These are phyloP conservation scores for Apiospora phragmitis DNA, from an alignment of 2,329 filamentous ascomycete genomes.

Conservation along the genomic window DNA sequence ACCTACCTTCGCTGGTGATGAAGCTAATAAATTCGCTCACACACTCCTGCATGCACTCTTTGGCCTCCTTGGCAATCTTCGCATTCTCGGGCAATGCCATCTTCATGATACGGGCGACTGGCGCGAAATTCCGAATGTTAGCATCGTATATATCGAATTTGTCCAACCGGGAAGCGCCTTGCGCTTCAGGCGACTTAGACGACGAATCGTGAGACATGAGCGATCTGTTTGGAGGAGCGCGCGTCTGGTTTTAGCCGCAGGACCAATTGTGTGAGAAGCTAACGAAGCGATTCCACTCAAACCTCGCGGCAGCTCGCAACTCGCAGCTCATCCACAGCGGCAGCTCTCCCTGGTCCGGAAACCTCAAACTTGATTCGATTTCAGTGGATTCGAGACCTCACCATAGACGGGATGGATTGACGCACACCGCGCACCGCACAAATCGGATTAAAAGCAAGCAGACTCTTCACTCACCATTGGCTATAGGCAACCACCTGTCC, in stretches of 20 bases:
- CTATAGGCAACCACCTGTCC: conserved; percentile 98
- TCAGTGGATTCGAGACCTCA: conserved; percentile 27
- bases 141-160: conserved; percentile 67
- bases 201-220: conserved; percentile 62
- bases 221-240: conserved; percentile 34
- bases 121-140: conserved; percentile 92
- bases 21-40: conserved; percentile 99
- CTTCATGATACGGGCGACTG: conserved; percentile 99
- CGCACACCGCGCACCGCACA: conserved; percentile 41
- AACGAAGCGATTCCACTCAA: conserved; percentile 50
- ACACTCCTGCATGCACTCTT: conserved; percentile 99
- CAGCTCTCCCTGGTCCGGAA: conserved; percentile 24
- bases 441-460: conserved; percentile 45
- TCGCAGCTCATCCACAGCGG: conserved; percentile 20
- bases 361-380: conserved; percentile 27
- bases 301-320: conserved; percentile 17
- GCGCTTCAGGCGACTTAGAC: conserved; percentile 50
- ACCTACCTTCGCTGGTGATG: conserved; percentile 96
- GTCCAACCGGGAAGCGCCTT: conserved; percentile 48
- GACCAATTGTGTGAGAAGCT: conserved; percentile 33
- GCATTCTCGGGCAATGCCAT: conserved; percentile 95
- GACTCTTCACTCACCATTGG: conserved; percentile 85
- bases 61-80: conserved; percentile 98
- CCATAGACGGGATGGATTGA: conserved; percentile 21
- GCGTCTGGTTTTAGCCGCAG: conserved; percentile 43